These are phyloP conservation scores for Limnanthes douglasii DNA, from an alignment of 345 rosid species.

Conservation along the genomic window DNA sequence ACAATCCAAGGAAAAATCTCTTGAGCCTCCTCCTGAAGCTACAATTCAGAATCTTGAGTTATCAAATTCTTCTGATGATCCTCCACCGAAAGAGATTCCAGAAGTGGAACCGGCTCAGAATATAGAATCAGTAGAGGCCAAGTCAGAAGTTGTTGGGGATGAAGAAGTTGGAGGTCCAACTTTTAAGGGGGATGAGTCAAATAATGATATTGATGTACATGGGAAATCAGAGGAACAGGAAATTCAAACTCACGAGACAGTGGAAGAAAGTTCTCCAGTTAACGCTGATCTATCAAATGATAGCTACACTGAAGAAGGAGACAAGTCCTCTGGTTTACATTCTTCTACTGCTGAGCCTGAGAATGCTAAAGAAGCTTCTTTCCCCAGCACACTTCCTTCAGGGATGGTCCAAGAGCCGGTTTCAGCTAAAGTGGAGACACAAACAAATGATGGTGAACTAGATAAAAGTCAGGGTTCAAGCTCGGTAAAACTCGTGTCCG, in stretches of 20 bases:
- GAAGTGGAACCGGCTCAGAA: constrained; percentile 19
- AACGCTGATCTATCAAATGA: constrained; percentile 24
- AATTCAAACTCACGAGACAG: constrained; percentile 16
- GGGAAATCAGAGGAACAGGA: constrained; percentile 22
- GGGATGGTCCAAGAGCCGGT: constrained; percentile 23
- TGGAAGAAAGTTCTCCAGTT: constrained; percentile 18
- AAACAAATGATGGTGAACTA: constrained; percentile 19
- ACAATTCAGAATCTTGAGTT: constrained; percentile 15
- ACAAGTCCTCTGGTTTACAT: constrained; percentile 23
- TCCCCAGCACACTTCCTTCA: constrained; percentile 18
- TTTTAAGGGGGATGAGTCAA: constrained; percentile 16
- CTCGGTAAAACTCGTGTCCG: constrained; percentile 26
- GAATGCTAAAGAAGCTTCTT: constrained; percentile 19
- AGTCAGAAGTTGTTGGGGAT: constrained; percentile 18
- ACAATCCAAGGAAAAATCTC: constrained; percentile 14
- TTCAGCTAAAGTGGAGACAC: constrained; percentile 26
- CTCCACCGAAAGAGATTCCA: constrained; percentile 19
- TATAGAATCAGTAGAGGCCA: constrained; percentile 21
- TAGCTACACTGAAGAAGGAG: constrained; percentile 12
- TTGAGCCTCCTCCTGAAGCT: constrained; percentile 23
- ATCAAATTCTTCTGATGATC: constrained; percentile 17
- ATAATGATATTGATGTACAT: constrained; percentile 16
- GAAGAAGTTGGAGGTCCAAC: constrained; percentile 17
- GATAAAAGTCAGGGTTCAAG: constrained; percentile 28
- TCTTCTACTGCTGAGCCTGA: constrained; percentile 15